Conservation (phyloP, 768 basidiomycete species). For the Psilocybe cubensis region DNA sequence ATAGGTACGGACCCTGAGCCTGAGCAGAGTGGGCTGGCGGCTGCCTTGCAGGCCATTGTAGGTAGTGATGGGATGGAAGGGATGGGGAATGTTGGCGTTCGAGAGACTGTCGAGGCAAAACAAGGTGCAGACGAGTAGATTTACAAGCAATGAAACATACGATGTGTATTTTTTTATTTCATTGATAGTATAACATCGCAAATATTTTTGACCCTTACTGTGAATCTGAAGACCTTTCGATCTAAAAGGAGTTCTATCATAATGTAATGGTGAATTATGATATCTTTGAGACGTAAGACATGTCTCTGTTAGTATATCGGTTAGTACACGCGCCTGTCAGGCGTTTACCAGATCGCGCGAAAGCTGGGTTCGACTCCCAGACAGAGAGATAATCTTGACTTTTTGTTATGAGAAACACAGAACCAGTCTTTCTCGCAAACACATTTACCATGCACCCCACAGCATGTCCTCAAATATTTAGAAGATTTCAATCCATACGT, state of each 20-base stretch:
- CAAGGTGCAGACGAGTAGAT: conserved; percentile 31
- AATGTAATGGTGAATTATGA: too few species aligned
- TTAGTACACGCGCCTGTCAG: conserved; percentile 9
- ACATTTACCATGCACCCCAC: too few species aligned
- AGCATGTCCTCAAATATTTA: too few species aligned
- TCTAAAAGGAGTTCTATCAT: too few species aligned
- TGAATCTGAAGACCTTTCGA: too few species aligned
- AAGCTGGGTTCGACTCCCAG: conserved; percentile 7
- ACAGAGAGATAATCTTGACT: background rate
- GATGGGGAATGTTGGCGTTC: conserved; percentile 19
- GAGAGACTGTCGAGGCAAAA: conserved; percentile 33
- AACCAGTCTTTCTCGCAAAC: too few species aligned
- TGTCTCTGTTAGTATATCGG: conserved; percentile 6
- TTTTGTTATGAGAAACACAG: too few species aligned
- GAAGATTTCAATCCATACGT: too few species aligned
- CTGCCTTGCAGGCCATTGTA: conserved; percentile 32
- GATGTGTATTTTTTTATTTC: too few species aligned
- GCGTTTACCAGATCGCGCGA: background rate
- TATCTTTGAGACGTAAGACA: background rate
- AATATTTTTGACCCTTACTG: too few species aligned
- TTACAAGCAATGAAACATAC: background rate
- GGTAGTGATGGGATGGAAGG: background rate
- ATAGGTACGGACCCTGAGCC: conserved; percentile 17
- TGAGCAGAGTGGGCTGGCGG: conserved; percentile 32
- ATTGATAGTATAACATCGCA: too few species aligned